A percentile compares a stretch with the other conserved stretches of the same genome.
Conservation (phyloP, 805 yeast genomes). For the Cephaloascus fragrans region DNA sequence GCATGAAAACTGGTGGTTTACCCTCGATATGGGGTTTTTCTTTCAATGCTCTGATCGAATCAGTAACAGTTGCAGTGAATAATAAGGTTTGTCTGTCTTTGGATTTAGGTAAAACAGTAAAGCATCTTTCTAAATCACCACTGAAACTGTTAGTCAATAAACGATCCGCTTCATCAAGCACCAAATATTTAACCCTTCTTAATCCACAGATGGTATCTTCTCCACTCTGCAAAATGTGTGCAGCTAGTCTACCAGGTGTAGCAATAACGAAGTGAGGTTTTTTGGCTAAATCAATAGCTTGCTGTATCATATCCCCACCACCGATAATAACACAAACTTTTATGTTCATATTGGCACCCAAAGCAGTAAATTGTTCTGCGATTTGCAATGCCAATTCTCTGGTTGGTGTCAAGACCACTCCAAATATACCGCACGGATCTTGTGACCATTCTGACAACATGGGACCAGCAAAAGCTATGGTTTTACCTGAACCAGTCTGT, state of each 20-base stretch:
- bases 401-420: conserved; percentile 82
- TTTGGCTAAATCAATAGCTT: conserved; percentile 69
- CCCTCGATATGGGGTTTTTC: conserved; percentile 50
- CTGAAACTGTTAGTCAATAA: conserved; percentile 78
- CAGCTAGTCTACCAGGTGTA: conserved; percentile 94
- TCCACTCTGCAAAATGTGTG: conserved; percentile 80
- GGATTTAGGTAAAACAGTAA: conserved; percentile 62
- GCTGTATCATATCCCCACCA: conserved; percentile 89
- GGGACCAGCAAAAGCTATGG: conserved; percentile 96
- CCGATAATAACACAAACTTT: conserved; percentile 83
- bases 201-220: conserved; percentile 79
- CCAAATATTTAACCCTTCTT: conserved; percentile 69
- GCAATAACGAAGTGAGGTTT: conserved; percentile 94
- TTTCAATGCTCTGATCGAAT: conserved; percentile 74
- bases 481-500: conserved; percentile 95
- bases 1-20: conserved; percentile 49
- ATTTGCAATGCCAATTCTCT: conserved; percentile 94
- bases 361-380: conserved; percentile 91
- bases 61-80: conserved; percentile 95
- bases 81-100: conserved; percentile 74
- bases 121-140: conserved; percentile 64
- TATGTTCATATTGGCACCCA: conserved; percentile 84
- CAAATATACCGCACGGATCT: conserved; percentile 90
- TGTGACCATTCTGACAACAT: conserved; percentile 91
- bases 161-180: conserved; percentile 94